Evolutionary conservation across 805 yeast genomes (phyloP), one percentile per base, ranked within the genome.

Genomic region (Wickerhamomyces hampshirensis): DNA sequence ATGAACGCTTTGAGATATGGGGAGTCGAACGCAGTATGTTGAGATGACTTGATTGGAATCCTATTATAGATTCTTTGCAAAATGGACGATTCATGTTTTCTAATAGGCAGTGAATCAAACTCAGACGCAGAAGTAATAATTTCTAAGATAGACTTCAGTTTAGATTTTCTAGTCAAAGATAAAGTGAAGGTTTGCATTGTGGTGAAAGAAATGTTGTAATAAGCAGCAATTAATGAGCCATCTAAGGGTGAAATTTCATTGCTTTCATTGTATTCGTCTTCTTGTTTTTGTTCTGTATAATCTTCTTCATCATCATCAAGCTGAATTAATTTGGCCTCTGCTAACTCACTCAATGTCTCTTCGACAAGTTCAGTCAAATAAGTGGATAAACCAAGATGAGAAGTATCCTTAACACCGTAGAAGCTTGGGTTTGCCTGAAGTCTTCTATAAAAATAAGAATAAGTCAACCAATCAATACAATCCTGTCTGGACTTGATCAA

Each of bases 381-480:
- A 36, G 83, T 89, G 2, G 95, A 86, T 6, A 91, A 57, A 0
- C 94, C 95, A 21, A 71, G 59, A 30, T 76, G 76, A 2, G 84
- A 63, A 3, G 70, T 65, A 42, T 80, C 84, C 28, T 65, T 66
- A 6, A 86, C 72, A n/a, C 88, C 96, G 53, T 93, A 93, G 55
- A 73, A 93, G 40, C 93, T 77, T 4, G 98, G 97, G 56, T 93
- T 93, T 24, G 74, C 69, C 38, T 77, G 82, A 15, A 93, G 56
- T 34, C 98, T 68, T 44, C 94, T 68, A 59, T 86, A 93, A 51
- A 89, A 84, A 48, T 79, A 84, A 0, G 95, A 73, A 55, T 74
- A 85, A 0, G 96, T 84, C 23, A 93, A 53, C 94, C 95, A 87
- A 51, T 91, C 96, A 40, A 93, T 75, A 49, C 95, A 85, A 47